These are phyloP conservation scores for Yamadazyma diddensiae DNA, from an alignment of 1,139 yeast genomes.

Conservation along the genomic window DNA sequence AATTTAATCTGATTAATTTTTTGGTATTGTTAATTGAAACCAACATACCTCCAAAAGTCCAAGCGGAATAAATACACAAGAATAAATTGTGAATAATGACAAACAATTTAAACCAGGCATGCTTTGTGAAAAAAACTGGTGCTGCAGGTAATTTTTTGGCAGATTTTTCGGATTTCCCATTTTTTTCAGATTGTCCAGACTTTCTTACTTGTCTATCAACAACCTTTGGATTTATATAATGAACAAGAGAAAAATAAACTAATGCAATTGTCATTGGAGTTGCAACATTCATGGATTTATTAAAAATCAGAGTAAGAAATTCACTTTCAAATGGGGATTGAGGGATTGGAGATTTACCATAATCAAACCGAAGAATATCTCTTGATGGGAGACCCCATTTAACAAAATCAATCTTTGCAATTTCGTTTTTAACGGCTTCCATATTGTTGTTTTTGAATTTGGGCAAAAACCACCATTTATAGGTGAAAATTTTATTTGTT, in stretches of 20 bases:
- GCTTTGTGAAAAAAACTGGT: conserved; percentile 51
- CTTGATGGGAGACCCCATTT: conserved; percentile 38
- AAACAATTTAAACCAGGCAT: conserved; percentile 47
- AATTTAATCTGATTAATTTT: conserved; percentile 22
- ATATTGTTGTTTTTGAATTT: conserved; percentile 1
- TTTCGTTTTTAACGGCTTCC: conserved; percentile 7
- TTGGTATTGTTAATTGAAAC: conserved; percentile 43
- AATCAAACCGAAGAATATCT: conserved; percentile 32
- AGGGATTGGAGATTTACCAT: conserved; percentile 31
- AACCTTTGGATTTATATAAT: conserved; percentile 47
- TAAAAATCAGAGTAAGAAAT: conserved; percentile 25
- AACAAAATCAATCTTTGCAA: conserved; percentile 18
- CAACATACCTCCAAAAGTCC: conserved; percentile 73
- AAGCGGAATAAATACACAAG: conserved; percentile 63
- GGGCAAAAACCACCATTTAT: not conserved
- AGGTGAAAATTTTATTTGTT: conserved; percentile 3
- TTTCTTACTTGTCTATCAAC: conserved; percentile 32
- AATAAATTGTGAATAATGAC: conserved; percentile 63
- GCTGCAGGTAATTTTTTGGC: conserved; percentile 48
- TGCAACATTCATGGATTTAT: conserved; percentile 33
- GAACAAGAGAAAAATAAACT: conserved; percentile 59
- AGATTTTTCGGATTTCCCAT: conserved; percentile 6
- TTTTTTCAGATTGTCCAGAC: conserved; percentile 13
- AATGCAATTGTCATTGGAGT: conserved; percentile 61
- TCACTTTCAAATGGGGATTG: conserved; percentile 35